Conservation (phyloP, 2,329 filamentous ascomycete species). For the Trichophyton simii region DNA sequence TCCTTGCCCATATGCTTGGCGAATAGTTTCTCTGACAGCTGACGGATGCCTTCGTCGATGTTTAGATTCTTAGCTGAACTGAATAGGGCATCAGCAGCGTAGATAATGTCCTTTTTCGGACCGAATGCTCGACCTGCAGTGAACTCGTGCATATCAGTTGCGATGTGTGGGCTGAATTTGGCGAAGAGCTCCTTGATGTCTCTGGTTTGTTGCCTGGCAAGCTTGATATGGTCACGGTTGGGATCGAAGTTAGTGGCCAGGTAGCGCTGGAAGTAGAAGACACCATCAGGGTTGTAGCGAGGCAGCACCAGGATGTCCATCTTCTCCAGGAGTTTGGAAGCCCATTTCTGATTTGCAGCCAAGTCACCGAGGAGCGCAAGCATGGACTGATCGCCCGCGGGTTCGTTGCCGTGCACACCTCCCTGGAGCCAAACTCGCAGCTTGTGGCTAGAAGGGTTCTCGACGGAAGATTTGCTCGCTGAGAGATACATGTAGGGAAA, state of each 20-base stretch:
- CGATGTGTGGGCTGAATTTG: constrained; percentile 4
- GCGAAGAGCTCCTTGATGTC: constrained; percentile 5
- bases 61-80: constrained; percentile 7
- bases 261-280: constrained; percentile 8
- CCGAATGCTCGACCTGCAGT: neutral
- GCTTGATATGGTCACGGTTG: constrained; percentile 6
- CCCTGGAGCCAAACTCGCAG: constrained; percentile 7
- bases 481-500: constrained; percentile 7
- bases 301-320: constrained; percentile 4
- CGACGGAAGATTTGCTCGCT: neutral
- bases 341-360: constrained; percentile 1
- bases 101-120: neutral
- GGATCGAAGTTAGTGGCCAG: constrained; percentile 8
- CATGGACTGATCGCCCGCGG: constrained; percentile 5
- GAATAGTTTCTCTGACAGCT: constrained; percentile 6
- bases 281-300: constrained; percentile 7
- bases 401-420: constrained; percentile 6
- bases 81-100: constrained; percentile 5
- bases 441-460: neutral
- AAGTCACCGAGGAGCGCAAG: constrained; percentile 4
- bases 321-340: constrained; percentile 2
- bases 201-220: constrained; percentile 5
- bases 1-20: constrained; percentile 6
- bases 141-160: constrained; percentile 7
- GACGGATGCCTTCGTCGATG: constrained; percentile 3